Conservation (phyloP, 1,284 basidiomycete genomes). For the Fomes fomentarius region DNA sequence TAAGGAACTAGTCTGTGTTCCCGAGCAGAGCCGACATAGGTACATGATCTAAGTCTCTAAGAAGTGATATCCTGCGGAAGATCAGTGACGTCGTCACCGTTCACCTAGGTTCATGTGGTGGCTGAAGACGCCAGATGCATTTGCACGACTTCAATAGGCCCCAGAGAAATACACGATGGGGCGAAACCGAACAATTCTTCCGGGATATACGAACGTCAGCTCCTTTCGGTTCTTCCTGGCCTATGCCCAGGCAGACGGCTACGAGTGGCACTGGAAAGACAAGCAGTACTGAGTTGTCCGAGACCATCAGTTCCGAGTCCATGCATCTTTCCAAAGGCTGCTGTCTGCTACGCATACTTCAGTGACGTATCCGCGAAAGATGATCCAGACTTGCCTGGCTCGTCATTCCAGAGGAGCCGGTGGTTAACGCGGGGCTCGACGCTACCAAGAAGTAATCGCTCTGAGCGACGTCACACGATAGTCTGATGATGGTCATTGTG, state of each 20-base stretch:
- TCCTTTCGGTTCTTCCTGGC: too few relatives aligned
- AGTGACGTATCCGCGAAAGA: neutral
- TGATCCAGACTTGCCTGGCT: neutral
- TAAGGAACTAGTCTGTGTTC: too few relatives aligned
- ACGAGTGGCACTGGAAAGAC: slow-evolving; percentile 2
- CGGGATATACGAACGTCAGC: too few relatives aligned
- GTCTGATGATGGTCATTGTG: too few relatives aligned
- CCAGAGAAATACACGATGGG: neutral
- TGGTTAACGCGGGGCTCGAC: slow-evolving; percentile 11
- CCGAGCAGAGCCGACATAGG: too few relatives aligned
- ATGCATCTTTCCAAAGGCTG: slow-evolving; percentile 1
- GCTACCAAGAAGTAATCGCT: slow-evolving; percentile 3
- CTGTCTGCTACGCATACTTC: slow-evolving; percentile 9
- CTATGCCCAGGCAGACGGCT: slow-evolving; percentile 1
- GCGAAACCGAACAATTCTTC: neutral
- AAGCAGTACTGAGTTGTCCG: slow-evolving; percentile 8
- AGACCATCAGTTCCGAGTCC: slow-evolving; percentile 11
- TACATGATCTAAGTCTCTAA: too few relatives aligned
- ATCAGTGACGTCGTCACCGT: too few relatives aligned
- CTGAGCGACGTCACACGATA: neutral
- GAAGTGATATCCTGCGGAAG: too few relatives aligned
- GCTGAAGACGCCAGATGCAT: too few relatives aligned
- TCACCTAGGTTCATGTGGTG: too few relatives aligned
- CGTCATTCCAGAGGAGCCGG: neutral
- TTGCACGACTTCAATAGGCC: too few relatives aligned